A percentile compares a stretch with the other conserved stretches of the same genome.
Evolutionary conservation across 2,329 filamentous ascomycete genomes (phyloP).

Genomic region (Colletotrichum falcatum): DNA sequence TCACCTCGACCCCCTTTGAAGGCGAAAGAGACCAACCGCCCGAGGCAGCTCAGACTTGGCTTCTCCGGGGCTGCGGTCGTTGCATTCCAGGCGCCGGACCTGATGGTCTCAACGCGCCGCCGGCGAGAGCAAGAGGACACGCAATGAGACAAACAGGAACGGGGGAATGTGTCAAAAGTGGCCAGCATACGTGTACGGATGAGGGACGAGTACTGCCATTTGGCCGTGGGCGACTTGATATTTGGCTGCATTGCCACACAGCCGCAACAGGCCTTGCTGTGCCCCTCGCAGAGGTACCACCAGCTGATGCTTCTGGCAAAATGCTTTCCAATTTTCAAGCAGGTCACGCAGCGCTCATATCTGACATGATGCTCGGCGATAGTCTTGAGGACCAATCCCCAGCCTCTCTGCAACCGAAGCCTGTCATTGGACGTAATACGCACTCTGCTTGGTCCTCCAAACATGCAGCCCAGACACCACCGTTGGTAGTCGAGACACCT

Average conservation of each 20-base stretch:
- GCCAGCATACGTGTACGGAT: no score
- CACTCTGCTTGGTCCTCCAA: background rate
- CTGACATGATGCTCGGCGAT: no score
- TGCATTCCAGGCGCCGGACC: background rate
- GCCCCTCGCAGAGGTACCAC: no score
- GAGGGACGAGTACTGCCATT: no score
- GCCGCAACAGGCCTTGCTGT: no score
- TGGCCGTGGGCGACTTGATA: no score
- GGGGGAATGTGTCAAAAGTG: no score
- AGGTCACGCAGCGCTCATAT: no score
- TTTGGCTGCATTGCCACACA: no score
- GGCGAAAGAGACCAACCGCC: background rate
- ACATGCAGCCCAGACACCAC: background rate
- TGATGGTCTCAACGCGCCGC: background rate
- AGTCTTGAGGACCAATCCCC: background rate
- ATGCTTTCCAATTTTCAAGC: no score
- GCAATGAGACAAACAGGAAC: background rate
- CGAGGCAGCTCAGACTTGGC: background rate
- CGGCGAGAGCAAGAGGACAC: background rate
- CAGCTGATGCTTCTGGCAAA: no score
- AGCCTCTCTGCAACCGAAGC: background rate
- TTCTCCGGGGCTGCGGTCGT: background rate
- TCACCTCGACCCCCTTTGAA: constrained; percentile 21
- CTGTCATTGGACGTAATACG: constrained; percentile 12
- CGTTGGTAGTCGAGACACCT: background rate